Percentiles rank a stretch among this genome's conserved stretches.
phyloP scores from a whole-genome alignment of 2,329 filamentous ascomycete species.

The Didymella arachidicola region DNA sequence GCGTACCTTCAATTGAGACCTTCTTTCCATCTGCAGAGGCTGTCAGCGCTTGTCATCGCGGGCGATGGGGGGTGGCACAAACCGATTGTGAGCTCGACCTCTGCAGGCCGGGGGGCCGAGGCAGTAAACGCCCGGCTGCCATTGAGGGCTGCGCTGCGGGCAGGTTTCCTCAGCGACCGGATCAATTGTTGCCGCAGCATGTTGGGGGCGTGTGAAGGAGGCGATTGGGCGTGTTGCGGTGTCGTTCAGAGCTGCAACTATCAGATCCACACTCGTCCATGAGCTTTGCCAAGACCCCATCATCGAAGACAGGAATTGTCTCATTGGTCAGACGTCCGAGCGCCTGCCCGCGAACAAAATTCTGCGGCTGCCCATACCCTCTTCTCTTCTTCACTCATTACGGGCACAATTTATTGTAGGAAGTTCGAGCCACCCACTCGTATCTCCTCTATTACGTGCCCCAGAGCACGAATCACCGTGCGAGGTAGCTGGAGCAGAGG shows the following conservation, averaged over 20 bases:
- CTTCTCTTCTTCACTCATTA: constrained; percentile 62
- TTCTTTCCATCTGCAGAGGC: constrained; percentile 85
- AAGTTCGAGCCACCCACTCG: constrained; percentile 58
- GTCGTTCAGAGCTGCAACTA: constrained; percentile 29
- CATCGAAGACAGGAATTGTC: constrained; percentile 12
- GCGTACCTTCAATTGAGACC: constrained; percentile 91
- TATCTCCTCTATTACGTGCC: constrained; percentile 69
- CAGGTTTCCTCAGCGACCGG: constrained; percentile 67
- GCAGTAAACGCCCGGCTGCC: constrained; percentile 82
- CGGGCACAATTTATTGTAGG: constrained; percentile 73
- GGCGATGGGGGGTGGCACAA: constrained; percentile 52
- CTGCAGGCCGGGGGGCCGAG: constrained; percentile 78
- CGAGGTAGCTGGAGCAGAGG: constrained; percentile 72
- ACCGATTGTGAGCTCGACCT: constrained; percentile 98
- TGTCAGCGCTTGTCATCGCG: constrained; percentile 44
- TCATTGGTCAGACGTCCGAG: constrained; percentile 45
- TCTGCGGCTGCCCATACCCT: constrained; percentile 23
- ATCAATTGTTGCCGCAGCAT: constrained; percentile 72
- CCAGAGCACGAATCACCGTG: constrained; percentile 63
- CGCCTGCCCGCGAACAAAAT: constrained; percentile 36
- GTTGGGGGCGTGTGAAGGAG: constrained; percentile 48
- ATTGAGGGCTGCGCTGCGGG: constrained; percentile 60
- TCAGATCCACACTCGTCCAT: constrained; percentile 3
- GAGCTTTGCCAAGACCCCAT: constrained; percentile 11
- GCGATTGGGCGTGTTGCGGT: constrained; percentile 36